Percentiles rank a stretch among this genome's conserved stretches.
These are phyloP conservation scores for Scleroderma bovista DNA, from an alignment of 768 basidiomycete species.

Conservation along the genomic window DNA sequence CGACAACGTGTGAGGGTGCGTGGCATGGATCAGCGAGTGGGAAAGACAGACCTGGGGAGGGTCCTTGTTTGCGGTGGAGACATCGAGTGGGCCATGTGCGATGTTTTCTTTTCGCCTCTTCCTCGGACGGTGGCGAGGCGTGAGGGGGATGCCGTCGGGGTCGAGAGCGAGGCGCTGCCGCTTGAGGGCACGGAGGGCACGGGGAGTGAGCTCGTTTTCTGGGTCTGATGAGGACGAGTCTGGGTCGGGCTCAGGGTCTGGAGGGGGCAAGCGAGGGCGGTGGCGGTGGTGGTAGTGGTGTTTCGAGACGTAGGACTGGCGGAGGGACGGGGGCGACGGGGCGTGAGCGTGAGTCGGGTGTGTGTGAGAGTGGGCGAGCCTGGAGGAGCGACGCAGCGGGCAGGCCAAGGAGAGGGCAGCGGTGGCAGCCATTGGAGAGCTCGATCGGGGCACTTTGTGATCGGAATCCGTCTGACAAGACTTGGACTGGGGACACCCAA, in stretches of 20 bases:
- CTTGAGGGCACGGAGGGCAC: slow-evolving; percentile 30
- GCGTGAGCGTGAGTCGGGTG: slow-evolving; percentile 6
- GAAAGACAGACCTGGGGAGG: slow-evolving; percentile 2
- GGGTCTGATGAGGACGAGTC: slow-evolving; percentile 17
- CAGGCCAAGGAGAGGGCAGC: slow-evolving; percentile 24
- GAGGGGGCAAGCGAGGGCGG: background rate
- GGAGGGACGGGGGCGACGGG: background rate
- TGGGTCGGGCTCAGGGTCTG: slow-evolving; percentile 15
- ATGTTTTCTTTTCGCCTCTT: slow-evolving; percentile 21
- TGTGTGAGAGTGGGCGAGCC: slow-evolving; percentile 18
- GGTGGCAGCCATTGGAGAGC: slow-evolving; percentile 20
- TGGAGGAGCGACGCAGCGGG: slow-evolving; percentile 26
- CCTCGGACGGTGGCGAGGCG: slow-evolving; percentile 7
- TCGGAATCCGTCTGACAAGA: background rate
- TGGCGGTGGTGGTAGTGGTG: background rate
- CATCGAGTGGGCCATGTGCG: background rate
- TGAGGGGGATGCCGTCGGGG: slow-evolving; percentile 21
- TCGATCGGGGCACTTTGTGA: slow-evolving; percentile 8
- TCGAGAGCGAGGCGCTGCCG: slow-evolving; percentile 28
- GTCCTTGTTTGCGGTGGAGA: background rate
- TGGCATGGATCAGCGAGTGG: background rate
- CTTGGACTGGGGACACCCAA: slow-evolving; percentile 5
- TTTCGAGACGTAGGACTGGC: slow-evolving; percentile 1
- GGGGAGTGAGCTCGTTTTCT: slow-evolving; percentile 29
- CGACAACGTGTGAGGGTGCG: slow-evolving; percentile 2